phyloP scores from a whole-genome alignment of 2,329 filamentous ascomycete genomes.

The Epichloe amarillans region DNA sequence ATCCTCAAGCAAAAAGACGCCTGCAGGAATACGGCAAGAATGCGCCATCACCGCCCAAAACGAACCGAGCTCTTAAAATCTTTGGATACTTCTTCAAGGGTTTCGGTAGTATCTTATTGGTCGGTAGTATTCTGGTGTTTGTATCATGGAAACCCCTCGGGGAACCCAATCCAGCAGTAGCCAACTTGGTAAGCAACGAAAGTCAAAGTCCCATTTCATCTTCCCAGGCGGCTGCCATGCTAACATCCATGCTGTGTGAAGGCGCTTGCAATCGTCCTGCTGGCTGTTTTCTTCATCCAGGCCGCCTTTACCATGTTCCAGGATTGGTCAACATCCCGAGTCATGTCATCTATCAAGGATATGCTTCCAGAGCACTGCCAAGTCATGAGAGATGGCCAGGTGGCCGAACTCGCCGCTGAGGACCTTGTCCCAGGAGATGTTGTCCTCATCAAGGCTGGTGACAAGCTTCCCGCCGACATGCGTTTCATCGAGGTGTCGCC shows the following conservation, averaged over 20 bases:
- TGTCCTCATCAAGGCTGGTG: constrained; percentile 53
- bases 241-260: neutral
- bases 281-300: constrained; percentile 56
- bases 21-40: constrained; percentile 52
- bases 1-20: constrained; percentile 40
- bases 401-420: constrained; percentile 33
- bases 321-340: constrained; percentile 63
- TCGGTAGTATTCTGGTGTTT: constrained; percentile 59
- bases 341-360: constrained; percentile 68
- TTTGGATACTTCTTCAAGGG: constrained; percentile 65
- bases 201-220: neutral
- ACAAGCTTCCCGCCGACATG: constrained; percentile 62
- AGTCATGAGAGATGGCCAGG: constrained; percentile 45
- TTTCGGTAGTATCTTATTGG: constrained; percentile 58
- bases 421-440: constrained; percentile 63
- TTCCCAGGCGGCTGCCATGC: neutral
- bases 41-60: constrained; percentile 50
- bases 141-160: constrained; percentile 66
- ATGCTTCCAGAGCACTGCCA: constrained; percentile 67
- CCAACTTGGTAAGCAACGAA: constrained; percentile 36
- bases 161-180: constrained; percentile 46
- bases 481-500: constrained; percentile 55
- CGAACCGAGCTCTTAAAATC: constrained; percentile 42
- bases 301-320: constrained; percentile 58
- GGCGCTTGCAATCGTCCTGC: constrained; percentile 59